A percentile compares a stretch with the other conserved stretches of the same genome.
phyloP scores from a whole-genome alignment of 2,329 filamentous ascomycete genomes.

The Lasiodiplodia gonubiensis region DNA sequence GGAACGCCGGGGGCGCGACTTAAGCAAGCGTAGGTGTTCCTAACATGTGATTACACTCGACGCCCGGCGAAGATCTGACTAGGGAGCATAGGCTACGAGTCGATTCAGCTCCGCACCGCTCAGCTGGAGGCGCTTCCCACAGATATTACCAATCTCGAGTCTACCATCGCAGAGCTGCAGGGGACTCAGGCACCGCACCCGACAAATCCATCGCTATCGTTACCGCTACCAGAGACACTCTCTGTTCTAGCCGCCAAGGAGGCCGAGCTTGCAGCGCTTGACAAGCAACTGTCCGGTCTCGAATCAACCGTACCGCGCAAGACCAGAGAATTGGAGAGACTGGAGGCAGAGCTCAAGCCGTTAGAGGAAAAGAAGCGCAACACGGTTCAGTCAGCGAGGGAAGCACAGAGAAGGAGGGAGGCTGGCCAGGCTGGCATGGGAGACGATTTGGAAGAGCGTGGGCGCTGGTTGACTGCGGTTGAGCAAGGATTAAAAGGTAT shows the following conservation, averaged over 20 bases:
- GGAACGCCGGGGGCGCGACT: slow-evolving; percentile 66
- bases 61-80: not conserved
- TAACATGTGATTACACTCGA: not conserved
- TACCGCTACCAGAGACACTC: slow-evolving; percentile 53
- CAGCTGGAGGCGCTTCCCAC: slow-evolving; percentile 58
- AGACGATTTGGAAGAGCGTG: slow-evolving; percentile 77
- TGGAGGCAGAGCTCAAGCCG: slow-evolving; percentile 71
- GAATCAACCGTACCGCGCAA: slow-evolving; percentile 68
- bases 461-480: slow-evolving; percentile 75
- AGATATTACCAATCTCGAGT: slow-evolving; percentile 59
- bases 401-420: slow-evolving; percentile 72
- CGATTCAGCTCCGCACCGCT: slow-evolving; percentile 58
- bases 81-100: slow-evolving; percentile 55
- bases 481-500: slow-evolving; percentile 68
- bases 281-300: slow-evolving; percentile 55
- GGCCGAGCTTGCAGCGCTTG: slow-evolving; percentile 48
- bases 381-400: slow-evolving; percentile 70
- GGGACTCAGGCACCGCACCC: slow-evolving; percentile 43
- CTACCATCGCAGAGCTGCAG: slow-evolving; percentile 55
- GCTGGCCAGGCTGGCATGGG: slow-evolving; percentile 66
- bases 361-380: slow-evolving; percentile 71
- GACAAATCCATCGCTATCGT: slow-evolving; percentile 48
- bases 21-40: slow-evolving; percentile 56
- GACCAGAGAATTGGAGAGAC: slow-evolving; percentile 68
- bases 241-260: slow-evolving; percentile 48